Evolutionary conservation across 1,284 basidiomycete genomes (phyloP), one percentile per base, ranked within the genome.

Genomic region (Pulveroboletus sp.): DNA sequence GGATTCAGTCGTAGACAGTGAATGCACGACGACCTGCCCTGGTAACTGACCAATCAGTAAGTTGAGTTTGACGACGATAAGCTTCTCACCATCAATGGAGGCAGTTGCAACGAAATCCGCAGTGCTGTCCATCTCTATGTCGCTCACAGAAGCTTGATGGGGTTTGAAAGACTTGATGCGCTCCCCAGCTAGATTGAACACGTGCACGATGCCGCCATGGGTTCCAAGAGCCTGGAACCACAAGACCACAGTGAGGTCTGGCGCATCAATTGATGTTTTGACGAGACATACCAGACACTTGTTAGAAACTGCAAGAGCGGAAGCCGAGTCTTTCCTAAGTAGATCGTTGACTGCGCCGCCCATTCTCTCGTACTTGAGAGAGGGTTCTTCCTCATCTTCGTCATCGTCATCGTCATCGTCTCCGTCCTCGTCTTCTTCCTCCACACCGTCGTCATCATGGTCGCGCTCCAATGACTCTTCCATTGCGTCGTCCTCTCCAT

Each of bases 21-120:
- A 94, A 62, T 92, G 89, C 44, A 98, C 87, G 52, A 92, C 86
- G 53, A 97, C 90, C 76, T 96, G 91, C 73, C 96, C 94, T 88
- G 53, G 44, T 62, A 38, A 62, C 63, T 63, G 61, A 45, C 56
- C 44, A 44, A 58, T 65, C 59, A 65, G 40, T 60, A 57, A 40
- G 22, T 33, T 31, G 40, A 35, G 25, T 38, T 18, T 25, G 31
- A 25, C 35, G n/a, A 42, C 2, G 22, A 40, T 9, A 14, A 40
- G 6, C 15, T 15, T 67, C 83, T 74, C 72, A 93, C 95, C 97
- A 74, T 99, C 96, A 68, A 98, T 87, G 8, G 94, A 95, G 0
- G 96, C 92, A 11, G 94, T 96, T 1, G 89, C 94, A 6, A 99
- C 84, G 70, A 94, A 98, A 57, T 98, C 94, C 42, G 85, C 88